These are phyloP conservation scores for Glonium stellatum DNA, from an alignment of 495 filamentous ascomycete genomes.

Conservation along the genomic window DNA sequence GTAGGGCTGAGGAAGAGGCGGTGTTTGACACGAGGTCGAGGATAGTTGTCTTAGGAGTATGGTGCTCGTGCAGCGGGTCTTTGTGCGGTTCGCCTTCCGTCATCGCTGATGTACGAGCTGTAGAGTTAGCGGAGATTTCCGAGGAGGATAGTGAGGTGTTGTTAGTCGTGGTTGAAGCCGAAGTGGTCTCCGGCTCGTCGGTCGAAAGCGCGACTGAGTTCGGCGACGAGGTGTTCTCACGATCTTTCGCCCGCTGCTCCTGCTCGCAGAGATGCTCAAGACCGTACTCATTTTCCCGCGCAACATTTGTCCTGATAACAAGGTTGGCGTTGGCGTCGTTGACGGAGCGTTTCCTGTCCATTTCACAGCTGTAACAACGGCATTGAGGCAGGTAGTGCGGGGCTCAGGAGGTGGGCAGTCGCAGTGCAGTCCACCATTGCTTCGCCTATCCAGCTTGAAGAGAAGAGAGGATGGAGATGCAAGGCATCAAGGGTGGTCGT, in stretches of 20 bases:
- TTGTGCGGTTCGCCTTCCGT: slow-evolving; percentile 17
- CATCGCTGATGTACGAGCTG: slow-evolving; percentile 25
- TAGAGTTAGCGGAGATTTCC: slow-evolving; percentile 19
- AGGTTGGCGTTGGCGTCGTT: neutral
- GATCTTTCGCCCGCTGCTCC: neutral
- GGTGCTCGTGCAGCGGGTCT: slow-evolving; percentile 11
- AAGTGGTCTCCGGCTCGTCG: slow-evolving; percentile 20
- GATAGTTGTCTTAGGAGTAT: slow-evolving; percentile 19
- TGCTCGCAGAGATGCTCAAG: neutral
- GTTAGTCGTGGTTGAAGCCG: slow-evolving; percentile 18
- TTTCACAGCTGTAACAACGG: neutral
- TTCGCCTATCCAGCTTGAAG: neutral
- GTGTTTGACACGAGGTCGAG: slow-evolving; percentile 26
- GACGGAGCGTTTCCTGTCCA: neutral
- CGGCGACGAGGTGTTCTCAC: slow-evolving; percentile 1
- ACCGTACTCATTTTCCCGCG: neutral
- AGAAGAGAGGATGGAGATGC: neutral
- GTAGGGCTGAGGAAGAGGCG: slow-evolving; percentile 28
- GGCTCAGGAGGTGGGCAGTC: neutral
- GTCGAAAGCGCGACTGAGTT: slow-evolving; percentile 10
- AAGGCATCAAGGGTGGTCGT: neutral
- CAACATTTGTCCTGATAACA: neutral
- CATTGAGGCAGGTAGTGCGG: neutral
- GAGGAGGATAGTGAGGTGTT: slow-evolving; percentile 21
- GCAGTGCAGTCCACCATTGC: neutral